Base-by-base conservation (phyloP, 768 basidiomycete species). In the Calvatia gigantea region DNA sequence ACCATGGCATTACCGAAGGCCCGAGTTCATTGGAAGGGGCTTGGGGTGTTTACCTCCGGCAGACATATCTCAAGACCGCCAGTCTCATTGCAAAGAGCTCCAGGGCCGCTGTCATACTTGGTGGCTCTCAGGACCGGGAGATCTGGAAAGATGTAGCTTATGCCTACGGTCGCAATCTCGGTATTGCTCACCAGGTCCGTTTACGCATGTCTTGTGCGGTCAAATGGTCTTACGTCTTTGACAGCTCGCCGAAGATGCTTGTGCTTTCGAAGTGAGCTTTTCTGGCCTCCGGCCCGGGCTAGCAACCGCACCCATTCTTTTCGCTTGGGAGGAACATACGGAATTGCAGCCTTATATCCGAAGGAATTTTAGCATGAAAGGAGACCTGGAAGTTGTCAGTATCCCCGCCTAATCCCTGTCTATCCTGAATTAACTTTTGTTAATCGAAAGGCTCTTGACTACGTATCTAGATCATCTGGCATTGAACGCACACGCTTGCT, bases 141-240 rank as follows among this genome's bases (percentile, higher is more conserved):
- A 64, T 85, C 8, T 87, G 91, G 78, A 93, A 91, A 69, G 94
- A 96, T 69, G 79, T 86, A 4, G 94, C 94, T 12, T 97, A 96
- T 72, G 86, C 85, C 5, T 97, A 92, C 70, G 94, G 93, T 1
- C 79, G 91, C 51, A 93, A 95, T 70, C 64, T 96, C 15, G 94
- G 94, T 2, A 89, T 95, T 54, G 92, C 94, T n/a, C 70, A 73
- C 58, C 77, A 79, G 67, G 75, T 74, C 38, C 61, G 66, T 62
- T n/a, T 32, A 27, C 33, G 7, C 14, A 4, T 39, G 17, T 12
- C 31, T 41, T 17, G 17, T 46, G 48, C 47, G 25, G 32, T 33
- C 12, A 32, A 47, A 42, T 35, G 48, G 55, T 33, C 50, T 56
- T 44, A 57, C 35, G 48, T 15, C 42, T 33, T 33, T 25, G 45